phyloP scores from a whole-genome alignment of 1,284 basidiomycete genomes.

The Ustilago xerochloae region DNA sequence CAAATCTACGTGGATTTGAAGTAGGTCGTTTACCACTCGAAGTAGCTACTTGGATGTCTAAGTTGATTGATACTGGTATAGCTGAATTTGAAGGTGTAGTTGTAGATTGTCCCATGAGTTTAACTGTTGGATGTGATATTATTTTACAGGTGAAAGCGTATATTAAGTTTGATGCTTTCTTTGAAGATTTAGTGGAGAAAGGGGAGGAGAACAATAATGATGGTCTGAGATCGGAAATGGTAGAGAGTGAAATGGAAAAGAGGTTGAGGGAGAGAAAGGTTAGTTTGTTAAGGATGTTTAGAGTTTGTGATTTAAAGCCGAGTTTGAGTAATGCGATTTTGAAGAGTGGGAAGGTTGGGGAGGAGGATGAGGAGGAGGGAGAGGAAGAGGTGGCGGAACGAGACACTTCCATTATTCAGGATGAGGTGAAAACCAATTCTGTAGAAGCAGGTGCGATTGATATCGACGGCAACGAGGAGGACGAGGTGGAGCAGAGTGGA shows the following conservation, averaged over 20 bases:
- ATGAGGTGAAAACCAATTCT: no score
- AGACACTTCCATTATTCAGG: no score
- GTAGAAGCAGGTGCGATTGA: constrained; percentile 20
- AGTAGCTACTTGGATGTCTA: constrained; percentile 63
- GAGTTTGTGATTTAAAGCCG: constrained; percentile 58
- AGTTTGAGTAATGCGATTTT: constrained; percentile 53
- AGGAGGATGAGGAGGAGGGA: no score
- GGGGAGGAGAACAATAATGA: constrained; percentile 23
- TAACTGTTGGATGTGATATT: constrained; percentile 63
- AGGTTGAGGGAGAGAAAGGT: constrained; percentile 80
- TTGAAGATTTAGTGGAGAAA: constrained; percentile 10
- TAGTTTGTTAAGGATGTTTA: constrained; percentile 66
- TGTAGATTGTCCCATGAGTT: constrained; percentile 57
- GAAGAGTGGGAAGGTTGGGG: no score
- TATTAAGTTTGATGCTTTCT: constrained; percentile 48
- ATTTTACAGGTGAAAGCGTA: constrained; percentile 63
- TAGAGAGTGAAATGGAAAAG: constrained; percentile 80
- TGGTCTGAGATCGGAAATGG: constrained; percentile 71
- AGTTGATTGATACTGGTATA: constrained; percentile 58
- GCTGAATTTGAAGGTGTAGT: constrained; percentile 62
- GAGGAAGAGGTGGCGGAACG: no score
- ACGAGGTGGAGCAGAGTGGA: constrained; percentile 2
- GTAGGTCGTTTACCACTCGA: constrained; percentile 62
- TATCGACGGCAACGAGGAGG: constrained; percentile 9
- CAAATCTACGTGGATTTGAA: constrained; percentile 63